Evolutionary conservation across 73 alveolate genomes (phyloP).

Genomic region (Blepharisma japonicum): DNA sequence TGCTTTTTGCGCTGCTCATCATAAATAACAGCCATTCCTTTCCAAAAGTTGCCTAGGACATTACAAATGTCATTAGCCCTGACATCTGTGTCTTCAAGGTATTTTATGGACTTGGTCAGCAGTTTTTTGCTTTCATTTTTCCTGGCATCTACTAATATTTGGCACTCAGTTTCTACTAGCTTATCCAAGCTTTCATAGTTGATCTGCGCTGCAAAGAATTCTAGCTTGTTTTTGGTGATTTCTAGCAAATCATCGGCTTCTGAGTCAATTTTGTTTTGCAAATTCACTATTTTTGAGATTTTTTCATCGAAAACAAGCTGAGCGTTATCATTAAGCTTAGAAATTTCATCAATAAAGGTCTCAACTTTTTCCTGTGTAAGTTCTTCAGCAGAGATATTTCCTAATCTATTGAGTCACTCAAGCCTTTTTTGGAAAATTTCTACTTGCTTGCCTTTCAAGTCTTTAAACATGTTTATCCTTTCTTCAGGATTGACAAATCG

Average conservation of each 20-base stretch:
- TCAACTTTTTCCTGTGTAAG: constrained; percentile 44
- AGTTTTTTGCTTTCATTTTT: constrained; percentile 51
- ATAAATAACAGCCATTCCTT: constrained; percentile 45
- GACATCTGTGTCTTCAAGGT: constrained; percentile 59
- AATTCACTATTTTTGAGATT: constrained; percentile 6
- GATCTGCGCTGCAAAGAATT: constrained; percentile 15
- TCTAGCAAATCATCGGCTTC: constrained; percentile 17
- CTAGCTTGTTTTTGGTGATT: background rate
- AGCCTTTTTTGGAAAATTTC: constrained; percentile 41
- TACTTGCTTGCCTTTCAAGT: constrained; percentile 32
- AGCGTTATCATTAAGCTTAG: constrained; percentile 50
- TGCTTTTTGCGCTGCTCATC: constrained; percentile 51
- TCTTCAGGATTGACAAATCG: constrained; percentile 61
- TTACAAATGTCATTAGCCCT: constrained; percentile 55
- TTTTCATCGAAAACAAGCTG: constrained; percentile 45
- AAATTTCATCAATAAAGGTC: constrained; percentile 38
- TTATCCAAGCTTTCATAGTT: constrained; percentile 43
- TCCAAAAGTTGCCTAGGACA: constrained; percentile 44
- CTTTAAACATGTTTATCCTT: constrained; percentile 34
- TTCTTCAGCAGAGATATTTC: constrained; percentile 1
- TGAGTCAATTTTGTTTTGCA: constrained; percentile 2
- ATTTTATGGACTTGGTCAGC: constrained; percentile 42
- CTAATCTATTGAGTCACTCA: constrained; percentile 25
- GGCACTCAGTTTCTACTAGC: constrained; percentile 39
- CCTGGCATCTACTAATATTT: constrained; percentile 47